phyloP scores from a whole-genome alignment of 2,329 filamentous ascomycete genomes.

The Fusarium setosum region DNA sequence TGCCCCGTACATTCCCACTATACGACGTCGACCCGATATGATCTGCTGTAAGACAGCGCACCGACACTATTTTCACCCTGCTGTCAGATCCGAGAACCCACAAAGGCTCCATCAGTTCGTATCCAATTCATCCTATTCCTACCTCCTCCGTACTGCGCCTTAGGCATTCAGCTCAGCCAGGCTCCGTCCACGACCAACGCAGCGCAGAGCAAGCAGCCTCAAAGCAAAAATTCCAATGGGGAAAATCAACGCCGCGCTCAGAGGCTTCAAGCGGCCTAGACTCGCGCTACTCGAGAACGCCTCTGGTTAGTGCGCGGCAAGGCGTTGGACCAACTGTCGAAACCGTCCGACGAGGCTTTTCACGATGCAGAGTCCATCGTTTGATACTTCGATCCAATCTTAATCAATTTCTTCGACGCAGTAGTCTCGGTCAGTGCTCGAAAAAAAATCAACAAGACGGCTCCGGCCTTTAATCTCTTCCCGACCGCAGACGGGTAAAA shows the following conservation, averaged over 20 bases:
- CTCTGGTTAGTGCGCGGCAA: constrained; percentile 7
- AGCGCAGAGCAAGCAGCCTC: neutral
- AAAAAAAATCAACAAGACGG: constrained; percentile 14
- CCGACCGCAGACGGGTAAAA: too few species aligned
- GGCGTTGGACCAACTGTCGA: neutral
- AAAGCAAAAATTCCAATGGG: neutral
- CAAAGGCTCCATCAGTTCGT: constrained; percentile 2
- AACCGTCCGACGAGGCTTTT: constrained; percentile 4
- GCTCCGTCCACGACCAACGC: neutral
- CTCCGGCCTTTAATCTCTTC: constrained; percentile 30
- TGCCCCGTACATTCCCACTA: neutral
- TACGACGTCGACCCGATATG: neutral
- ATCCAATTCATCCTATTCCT: neutral
- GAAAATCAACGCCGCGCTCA: neutral
- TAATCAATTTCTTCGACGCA: constrained; percentile 34
- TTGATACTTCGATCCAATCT: neutral
- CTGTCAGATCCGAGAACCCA: constrained; percentile 4
- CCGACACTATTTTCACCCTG: neutral
- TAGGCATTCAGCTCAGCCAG: constrained; percentile 1
- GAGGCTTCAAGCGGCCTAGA: constrained; percentile 2
- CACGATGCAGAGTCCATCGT: constrained; percentile 10
- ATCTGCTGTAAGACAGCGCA: neutral
- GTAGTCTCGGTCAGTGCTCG: constrained; percentile 27
- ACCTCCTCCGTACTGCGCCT: neutral
- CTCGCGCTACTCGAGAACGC: constrained; percentile 5